Evolutionary conservation across 805 yeast genomes (phyloP).

Genomic region (Ogataea pignaliae): DNA sequence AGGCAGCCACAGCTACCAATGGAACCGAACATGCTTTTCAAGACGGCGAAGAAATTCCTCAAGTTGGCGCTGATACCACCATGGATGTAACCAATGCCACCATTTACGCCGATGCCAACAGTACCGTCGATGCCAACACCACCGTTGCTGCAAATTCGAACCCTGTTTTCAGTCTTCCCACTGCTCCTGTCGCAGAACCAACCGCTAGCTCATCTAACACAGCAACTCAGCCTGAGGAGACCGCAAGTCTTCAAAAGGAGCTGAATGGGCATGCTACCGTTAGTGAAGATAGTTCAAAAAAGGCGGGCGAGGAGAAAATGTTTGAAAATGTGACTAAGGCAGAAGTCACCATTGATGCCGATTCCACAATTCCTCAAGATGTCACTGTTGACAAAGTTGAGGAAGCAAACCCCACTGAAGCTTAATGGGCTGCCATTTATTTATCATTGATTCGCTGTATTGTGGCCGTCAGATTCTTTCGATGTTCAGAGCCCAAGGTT

Average conservation of each 20-base stretch:
- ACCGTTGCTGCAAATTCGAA: conserved; percentile 7
- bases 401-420: conserved; percentile 2
- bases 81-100: neutral
- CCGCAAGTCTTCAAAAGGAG: neutral
- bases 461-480: too few relatives aligned
- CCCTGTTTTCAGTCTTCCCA: conserved; percentile 2
- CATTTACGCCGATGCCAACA: neutral
- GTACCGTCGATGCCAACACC: neutral
- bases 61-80: conserved; percentile 1
- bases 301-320: neutral
- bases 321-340: neutral
- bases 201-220: too few relatives aligned
- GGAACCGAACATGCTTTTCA: conserved; percentile 1
- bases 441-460: neutral
- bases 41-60: neutral
- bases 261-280: too few relatives aligned
- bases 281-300: neutral
- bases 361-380: conserved; percentile 45
- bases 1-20: conserved; percentile 6
- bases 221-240: neutral
- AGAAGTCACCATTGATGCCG: conserved; percentile 38
- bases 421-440: neutral
- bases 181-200: neutral
- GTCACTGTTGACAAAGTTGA: conserved; percentile 27
- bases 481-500: neutral